Base-by-base conservation (phyloP, 1,284 basidiomycete species). In the Takashimella tepidaria region DNA sequence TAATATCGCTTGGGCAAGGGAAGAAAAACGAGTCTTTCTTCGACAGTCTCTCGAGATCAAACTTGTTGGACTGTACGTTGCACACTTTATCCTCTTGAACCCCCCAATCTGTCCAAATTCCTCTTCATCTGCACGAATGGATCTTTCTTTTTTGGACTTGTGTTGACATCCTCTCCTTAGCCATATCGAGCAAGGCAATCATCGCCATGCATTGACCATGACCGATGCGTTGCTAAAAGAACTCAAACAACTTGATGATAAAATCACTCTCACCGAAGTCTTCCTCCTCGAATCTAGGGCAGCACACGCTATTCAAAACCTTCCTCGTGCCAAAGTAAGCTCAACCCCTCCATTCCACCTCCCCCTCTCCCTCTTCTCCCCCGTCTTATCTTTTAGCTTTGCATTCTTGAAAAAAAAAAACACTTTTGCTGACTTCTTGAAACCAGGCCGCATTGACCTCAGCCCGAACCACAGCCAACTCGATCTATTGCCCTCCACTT, bases 221-320 rank as follows among this genome's bases (percentile, higher is more conserved):
- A 93, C 97, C 59, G 91, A 92, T 58, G 79, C 80, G 0, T 81
- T 98, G 16, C 81, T 98, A 24, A 87, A 86, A 6, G 95, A 98
- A 73, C 82, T 98, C 45, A 92, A 91, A 76, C 84, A 87, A 44
- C 79, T 98, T 21, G 95, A 98, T 72, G 95, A 98, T 79, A 98
- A 98, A 80, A 89, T 96, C 83, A 89, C 98, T 62, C 81, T 98
- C 21, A 97, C 93, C 2, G 95, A 98, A 72, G 93, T 98, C 0
- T 92, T 96, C 68, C 81, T 98, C 6, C 82, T 98, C 25, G 95
- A 98, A 76, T 90, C 88, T 55, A 80, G 90, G 48, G 91, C 95
- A 3, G 91, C 93, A 66, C 84, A 92, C 56, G 90, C 89, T 0
- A 85, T 92, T 53, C 86, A 87, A n/a, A 98, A 98, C 75, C 78